Evolutionary conservation across 164 flowering plant species (phyloP).

Genomic region (Echeveria elegans): DNA sequence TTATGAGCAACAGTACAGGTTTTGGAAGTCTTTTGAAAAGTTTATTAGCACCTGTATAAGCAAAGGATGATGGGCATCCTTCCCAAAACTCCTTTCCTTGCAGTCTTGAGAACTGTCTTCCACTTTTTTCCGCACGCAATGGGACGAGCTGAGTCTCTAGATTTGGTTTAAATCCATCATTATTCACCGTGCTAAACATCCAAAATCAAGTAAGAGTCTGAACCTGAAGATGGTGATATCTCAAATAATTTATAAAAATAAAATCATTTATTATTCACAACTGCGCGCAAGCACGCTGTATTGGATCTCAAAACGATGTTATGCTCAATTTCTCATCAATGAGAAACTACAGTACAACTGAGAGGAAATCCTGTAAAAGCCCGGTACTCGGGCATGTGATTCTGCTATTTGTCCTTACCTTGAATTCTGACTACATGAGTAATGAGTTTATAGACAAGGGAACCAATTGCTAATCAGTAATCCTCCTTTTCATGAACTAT

Average conservation of each 20-base stretch:
- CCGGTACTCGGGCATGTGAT: no score
- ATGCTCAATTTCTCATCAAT: background rate
- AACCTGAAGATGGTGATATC: background rate
- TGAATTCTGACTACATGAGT: no score
- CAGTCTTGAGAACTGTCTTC: conserved; percentile 43
- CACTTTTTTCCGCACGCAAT: conserved; percentile 49
- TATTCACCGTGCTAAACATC: conserved; percentile 66
- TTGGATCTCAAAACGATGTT: no score
- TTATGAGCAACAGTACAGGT: background rate
- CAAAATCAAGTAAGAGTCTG: conserved; percentile 6
- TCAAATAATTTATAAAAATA: background rate
- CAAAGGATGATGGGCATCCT: conserved; percentile 63
- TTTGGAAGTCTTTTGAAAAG: background rate
- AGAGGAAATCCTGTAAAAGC: background rate
- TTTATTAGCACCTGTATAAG: conserved; percentile 57
- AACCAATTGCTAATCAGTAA: background rate
- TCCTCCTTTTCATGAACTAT: no score
- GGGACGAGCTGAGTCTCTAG: conserved; percentile 91
- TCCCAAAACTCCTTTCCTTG: conserved; percentile 36
- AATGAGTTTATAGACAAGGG: no score
- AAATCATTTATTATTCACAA: no score
- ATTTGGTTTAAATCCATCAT: conserved; percentile 89
- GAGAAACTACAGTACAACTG: background rate
- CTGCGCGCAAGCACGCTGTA: no score
- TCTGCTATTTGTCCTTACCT: no score